Evolutionary conservation across 306 rosid species (phyloP).

Genomic region (Prunus mongolica): DNA sequence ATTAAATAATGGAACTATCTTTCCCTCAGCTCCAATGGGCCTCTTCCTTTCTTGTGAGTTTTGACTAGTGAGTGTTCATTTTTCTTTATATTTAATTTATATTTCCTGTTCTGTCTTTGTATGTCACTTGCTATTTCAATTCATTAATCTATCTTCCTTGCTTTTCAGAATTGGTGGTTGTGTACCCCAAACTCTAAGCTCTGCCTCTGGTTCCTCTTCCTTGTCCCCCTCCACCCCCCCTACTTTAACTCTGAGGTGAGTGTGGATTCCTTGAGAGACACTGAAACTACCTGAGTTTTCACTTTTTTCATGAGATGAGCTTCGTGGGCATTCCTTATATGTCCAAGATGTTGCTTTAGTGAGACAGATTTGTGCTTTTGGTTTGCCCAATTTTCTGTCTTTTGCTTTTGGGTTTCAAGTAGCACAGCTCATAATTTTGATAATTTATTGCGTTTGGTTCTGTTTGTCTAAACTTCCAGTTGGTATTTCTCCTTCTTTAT

Average conservation of each 20-base stretch:
- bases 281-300: neutral
- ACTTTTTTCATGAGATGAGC: neutral
- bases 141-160: neutral
- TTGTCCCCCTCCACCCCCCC: neutral
- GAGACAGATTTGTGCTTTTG: neutral
- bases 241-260: neutral
- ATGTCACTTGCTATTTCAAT: neutral
- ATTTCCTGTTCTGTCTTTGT: slow-evolving; percentile 4
- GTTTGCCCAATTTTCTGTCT: neutral
- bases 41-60: slow-evolving; percentile 10
- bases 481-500: neutral
- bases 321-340: neutral
- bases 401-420: neutral
- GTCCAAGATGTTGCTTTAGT: neutral
- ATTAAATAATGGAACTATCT: slow-evolving; percentile 2
- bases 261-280: slow-evolving; percentile 2
- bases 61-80: neutral
- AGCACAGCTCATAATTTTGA: too few relatives aligned
- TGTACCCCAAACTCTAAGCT: too few relatives aligned
- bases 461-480: neutral
- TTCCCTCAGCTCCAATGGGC: neutral
- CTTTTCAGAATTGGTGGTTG: neutral
- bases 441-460: too few relatives aligned
- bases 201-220: too few relatives aligned
- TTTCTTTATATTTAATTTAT: neutral